These are phyloP conservation scores for Gossypium aridum DNA, from an alignment of 441 rosid species.

Conservation along the genomic window DNA sequence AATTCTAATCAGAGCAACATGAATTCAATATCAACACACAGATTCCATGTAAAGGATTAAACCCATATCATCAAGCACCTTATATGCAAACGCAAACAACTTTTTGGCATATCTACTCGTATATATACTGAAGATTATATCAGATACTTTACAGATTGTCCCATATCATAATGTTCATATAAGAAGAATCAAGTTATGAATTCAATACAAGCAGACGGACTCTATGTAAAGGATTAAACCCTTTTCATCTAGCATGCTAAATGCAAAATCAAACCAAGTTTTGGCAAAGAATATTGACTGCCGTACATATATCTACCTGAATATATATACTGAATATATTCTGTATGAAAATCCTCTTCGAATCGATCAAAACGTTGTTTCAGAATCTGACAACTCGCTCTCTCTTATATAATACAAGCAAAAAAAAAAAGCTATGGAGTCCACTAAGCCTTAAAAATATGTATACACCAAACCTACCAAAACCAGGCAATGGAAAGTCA, in stretches of 20 bases:
- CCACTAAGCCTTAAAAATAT: conserved; percentile 24
- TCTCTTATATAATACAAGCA: conserved; percentile 11
- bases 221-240: background rate
- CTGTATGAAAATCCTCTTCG: background rate
- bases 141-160: too few species aligned
- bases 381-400: background rate
- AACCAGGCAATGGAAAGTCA: background rate
- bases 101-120: too few species aligned
- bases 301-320: background rate
- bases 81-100: too few species aligned
- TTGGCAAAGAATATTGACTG: background rate
- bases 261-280: background rate
- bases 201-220: background rate
- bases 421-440: background rate
- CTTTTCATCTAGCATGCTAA: background rate
- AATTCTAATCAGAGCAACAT: too few species aligned
- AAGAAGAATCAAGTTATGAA: background rate
- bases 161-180: background rate
- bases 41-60: too few species aligned
- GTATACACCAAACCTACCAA: background rate
- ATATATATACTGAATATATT: background rate
- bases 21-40: too few species aligned
- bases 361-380: background rate
- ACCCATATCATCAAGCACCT: too few species aligned
- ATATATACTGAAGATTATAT: too few species aligned